phyloP scores from a whole-genome alignment of 1,139 yeast species.

The Sugiyamaella paludigena region DNA sequence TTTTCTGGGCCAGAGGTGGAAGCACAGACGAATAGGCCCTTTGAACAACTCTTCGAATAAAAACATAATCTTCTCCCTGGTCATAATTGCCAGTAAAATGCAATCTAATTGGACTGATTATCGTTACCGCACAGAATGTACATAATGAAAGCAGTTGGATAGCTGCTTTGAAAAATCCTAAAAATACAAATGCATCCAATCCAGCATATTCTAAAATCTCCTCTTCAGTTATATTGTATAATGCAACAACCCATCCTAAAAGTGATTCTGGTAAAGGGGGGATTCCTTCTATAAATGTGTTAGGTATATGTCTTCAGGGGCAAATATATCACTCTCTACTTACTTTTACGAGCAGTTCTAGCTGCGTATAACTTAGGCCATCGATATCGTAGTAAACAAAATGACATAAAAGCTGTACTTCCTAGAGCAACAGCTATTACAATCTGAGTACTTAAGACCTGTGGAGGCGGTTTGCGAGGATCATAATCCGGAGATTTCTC shows the following conservation, averaged over 20 bases:
- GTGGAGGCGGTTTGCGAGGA: constrained; percentile 20
- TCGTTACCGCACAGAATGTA: constrained; percentile 58
- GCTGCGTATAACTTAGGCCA: constrained; percentile 75
- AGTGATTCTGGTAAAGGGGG: constrained; percentile 49
- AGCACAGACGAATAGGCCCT: constrained; percentile 17
- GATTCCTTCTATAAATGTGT: constrained; percentile 33
- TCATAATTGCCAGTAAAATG: constrained; percentile 69
- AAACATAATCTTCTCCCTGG: constrained; percentile 41
- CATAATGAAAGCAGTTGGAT: constrained; percentile 59
- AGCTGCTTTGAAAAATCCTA: constrained; percentile 77
- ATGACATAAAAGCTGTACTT: constrained; percentile 57
- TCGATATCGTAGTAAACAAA: constrained; percentile 59
- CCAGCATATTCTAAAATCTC: constrained; percentile 89
- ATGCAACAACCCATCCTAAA: constrained; percentile 76
- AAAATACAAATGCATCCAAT: constrained; percentile 84
- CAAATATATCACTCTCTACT: constrained; percentile 21
- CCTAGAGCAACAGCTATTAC: constrained; percentile 65
- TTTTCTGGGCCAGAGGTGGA: constrained; percentile 22
- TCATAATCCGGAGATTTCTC: constrained; percentile 14
- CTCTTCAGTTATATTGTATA: constrained; percentile 64
- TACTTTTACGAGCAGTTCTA: constrained; percentile 37
- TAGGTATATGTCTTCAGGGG: too few relatives aligned
- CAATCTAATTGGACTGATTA: constrained; percentile 73
- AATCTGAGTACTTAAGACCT: constrained; percentile 32
- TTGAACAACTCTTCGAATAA: constrained; percentile 17